phyloP scores from a whole-genome alignment of 805 yeast species.

The Lipomyces kockii region DNA sequence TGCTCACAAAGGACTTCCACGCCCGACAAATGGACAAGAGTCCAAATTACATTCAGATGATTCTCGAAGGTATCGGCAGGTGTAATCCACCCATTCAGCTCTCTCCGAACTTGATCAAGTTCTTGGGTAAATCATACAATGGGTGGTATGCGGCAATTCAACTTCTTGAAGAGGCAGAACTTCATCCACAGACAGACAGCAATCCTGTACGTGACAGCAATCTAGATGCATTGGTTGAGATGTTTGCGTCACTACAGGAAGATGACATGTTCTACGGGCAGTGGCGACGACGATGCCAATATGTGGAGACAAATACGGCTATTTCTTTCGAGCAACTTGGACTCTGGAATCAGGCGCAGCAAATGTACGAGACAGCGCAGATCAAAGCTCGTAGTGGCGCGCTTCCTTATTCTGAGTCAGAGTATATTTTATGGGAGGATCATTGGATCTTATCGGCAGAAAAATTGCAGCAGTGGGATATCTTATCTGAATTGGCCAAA shows the following conservation, averaged over 20 bases:
- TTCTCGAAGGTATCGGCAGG: slow-evolving; percentile 74
- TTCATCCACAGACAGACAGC: slow-evolving; percentile 65
- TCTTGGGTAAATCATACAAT: slow-evolving; percentile 81
- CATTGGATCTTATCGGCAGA: slow-evolving; percentile 98
- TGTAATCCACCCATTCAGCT: slow-evolving; percentile 71
- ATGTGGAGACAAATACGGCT: slow-evolving; percentile 90
- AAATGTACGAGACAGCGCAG: slow-evolving; percentile 93
- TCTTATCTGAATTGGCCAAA: slow-evolving; percentile 91
- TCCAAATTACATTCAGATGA: slow-evolving; percentile 83
- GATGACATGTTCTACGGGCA: slow-evolving; percentile 97
- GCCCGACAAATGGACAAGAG: slow-evolving; percentile 84
- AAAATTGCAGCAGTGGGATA: slow-evolving; percentile 97
- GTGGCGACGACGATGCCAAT: slow-evolving; percentile 96
- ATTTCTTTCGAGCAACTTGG: slow-evolving; percentile 94
- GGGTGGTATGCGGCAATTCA: slow-evolving; percentile 90
- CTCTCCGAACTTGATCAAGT: slow-evolving; percentile 93
- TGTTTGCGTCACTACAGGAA: slow-evolving; percentile 86
- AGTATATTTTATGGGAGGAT: slow-evolving; percentile 96
- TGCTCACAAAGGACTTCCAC: slow-evolving; percentile 89
- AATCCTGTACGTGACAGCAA: slow-evolving; percentile 79
- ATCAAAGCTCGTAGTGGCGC: slow-evolving; percentile 95
- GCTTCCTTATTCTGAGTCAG: slow-evolving; percentile 92
- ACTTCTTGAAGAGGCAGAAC: slow-evolving; percentile 73
- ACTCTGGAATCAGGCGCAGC: slow-evolving; percentile 91
- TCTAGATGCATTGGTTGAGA: slow-evolving; percentile 86